A percentile compares a stretch with the other conserved stretches of the same genome.
Conservation (phyloP, 768 basidiomycete genomes). For the Rubroboletus pulcherrimus region DNA sequence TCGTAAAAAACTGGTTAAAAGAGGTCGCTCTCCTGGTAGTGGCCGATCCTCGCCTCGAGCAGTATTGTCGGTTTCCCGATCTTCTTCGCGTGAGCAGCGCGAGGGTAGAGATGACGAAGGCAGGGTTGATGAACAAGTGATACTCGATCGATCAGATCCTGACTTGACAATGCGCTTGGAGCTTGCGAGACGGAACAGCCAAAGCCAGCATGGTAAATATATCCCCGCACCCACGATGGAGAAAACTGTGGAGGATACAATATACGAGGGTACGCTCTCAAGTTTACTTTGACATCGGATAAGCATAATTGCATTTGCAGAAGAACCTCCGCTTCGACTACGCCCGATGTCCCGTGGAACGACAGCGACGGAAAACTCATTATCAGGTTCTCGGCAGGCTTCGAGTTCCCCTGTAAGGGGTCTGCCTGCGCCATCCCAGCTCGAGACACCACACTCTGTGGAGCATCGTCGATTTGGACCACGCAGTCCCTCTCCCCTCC, state of each 20-base stretch:
- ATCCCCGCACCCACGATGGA: constrained; percentile 41
- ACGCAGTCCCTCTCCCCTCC: constrained; percentile 69
- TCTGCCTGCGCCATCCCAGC: constrained; percentile 33
- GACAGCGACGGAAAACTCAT: constrained; percentile 36
- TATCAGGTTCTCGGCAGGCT: constrained; percentile 46
- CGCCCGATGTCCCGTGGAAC: constrained; percentile 57
- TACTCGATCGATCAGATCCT: constrained; percentile 64
- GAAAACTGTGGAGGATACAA: constrained; percentile 55
- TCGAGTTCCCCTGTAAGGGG: constrained; percentile 38
- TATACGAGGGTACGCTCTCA: constrained; percentile 65
- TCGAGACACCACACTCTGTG: constrained; percentile 44
- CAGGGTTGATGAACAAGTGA: constrained; percentile 38
- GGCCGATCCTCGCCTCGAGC: constrained; percentile 34
- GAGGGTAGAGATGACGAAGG: constrained; percentile 41
- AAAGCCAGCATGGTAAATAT: constrained; percentile 59
- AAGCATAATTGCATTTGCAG: constrained; percentile 31
- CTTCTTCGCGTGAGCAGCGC: constrained; percentile 41
- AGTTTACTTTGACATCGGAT: constrained; percentile 2
- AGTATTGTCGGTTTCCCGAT: constrained; percentile 36
- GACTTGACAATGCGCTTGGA: constrained; percentile 77
- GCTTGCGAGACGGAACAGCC: constrained; percentile 80
- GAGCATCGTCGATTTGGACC: constrained; percentile 70
- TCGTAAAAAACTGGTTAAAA: constrained; percentile 45
- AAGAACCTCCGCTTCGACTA: constrained; percentile 54
- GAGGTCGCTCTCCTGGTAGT: constrained; percentile 40